Evolutionary conservation across 306 rosid genomes (phyloP).

Genomic region (Hippophae tibetana): DNA sequence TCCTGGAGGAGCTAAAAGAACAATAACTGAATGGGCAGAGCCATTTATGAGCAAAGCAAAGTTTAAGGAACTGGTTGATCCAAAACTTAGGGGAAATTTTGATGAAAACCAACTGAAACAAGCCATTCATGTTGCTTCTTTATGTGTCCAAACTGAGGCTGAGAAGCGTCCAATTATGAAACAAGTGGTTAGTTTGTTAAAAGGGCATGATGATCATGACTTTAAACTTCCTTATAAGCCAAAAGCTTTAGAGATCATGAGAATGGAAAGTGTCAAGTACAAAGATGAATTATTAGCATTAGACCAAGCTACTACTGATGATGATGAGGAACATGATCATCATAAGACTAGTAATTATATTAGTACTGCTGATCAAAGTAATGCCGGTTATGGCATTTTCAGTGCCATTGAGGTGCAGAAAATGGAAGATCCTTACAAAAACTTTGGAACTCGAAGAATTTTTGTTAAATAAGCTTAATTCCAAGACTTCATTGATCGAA

Average conservation of each 20-base stretch:
- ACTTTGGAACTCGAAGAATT: constrained; percentile 15
- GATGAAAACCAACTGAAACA: constrained; percentile 56
- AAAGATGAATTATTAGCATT: constrained; percentile 36
- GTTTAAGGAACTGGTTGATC: constrained; percentile 53
- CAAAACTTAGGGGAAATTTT: constrained; percentile 50
- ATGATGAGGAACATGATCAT: constrained; percentile 22
- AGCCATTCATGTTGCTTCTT: constrained; percentile 48
- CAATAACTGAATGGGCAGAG: constrained; percentile 74
- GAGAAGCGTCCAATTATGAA: constrained; percentile 60
- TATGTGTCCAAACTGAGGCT: constrained; percentile 56
- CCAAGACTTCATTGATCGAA: too few relatives aligned
- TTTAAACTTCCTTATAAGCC: constrained; percentile 6
- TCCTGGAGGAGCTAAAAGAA: constrained; percentile 63
- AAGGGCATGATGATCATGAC: constrained; percentile 19
- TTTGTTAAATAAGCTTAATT: not conserved
- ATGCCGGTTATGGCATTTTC: constrained; percentile 57
- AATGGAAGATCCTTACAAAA: constrained; percentile 39
- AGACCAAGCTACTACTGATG: constrained; percentile 41
- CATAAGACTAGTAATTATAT: too few relatives aligned
- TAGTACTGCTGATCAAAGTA: constrained; percentile 13
- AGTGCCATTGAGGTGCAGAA: constrained; percentile 62
- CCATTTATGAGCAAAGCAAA: constrained; percentile 45
- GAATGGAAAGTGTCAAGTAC: constrained; percentile 41
- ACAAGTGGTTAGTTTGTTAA: constrained; percentile 56
- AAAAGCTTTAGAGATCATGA: constrained; percentile 18